A percentile compares a stretch with the other conserved stretches of the same genome.
Conservation (phyloP, 2,329 filamentous ascomycete genomes). For the Neofusicoccum umdonicola region DNA sequence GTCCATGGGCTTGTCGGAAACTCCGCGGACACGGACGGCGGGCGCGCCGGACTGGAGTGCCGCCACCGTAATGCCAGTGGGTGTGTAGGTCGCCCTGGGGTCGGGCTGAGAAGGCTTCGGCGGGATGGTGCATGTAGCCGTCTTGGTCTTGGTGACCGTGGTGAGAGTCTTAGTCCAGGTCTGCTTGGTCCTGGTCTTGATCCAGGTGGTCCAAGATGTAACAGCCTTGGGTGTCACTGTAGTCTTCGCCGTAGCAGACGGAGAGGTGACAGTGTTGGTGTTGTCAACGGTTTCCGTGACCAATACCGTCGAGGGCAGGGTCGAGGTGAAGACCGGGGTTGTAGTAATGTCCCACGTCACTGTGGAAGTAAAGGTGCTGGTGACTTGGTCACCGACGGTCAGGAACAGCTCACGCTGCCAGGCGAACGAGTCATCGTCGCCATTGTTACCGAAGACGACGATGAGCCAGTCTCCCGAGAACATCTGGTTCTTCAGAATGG, state of each 20-base stretch:
- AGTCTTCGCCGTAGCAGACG: slow-evolving; percentile 33
- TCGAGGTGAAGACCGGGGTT: slow-evolving; percentile 28
- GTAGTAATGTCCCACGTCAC: slow-evolving; percentile 32
- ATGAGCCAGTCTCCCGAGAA: slow-evolving; percentile 45
- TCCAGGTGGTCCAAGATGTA: slow-evolving; percentile 30
- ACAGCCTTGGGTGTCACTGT: slow-evolving; percentile 31
- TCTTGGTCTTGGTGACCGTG: slow-evolving; percentile 35
- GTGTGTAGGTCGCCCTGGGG: slow-evolving; percentile 35
- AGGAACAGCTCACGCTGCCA: slow-evolving; percentile 43
- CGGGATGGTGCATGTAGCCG: slow-evolving; percentile 38
- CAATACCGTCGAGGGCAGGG: slow-evolving; percentile 25
- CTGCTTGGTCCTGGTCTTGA: slow-evolving; percentile 21
- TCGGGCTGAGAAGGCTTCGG: slow-evolving; percentile 31
- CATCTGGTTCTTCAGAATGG: slow-evolving; percentile 43
- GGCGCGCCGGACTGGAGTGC: not conserved
- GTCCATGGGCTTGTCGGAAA: slow-evolving; percentile 4
- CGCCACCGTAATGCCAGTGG: slow-evolving; percentile 33
- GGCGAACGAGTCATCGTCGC: slow-evolving; percentile 43
- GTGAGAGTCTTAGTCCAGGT: slow-evolving; percentile 27
- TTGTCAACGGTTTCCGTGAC: slow-evolving; percentile 29
- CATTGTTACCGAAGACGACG: slow-evolving; percentile 47
- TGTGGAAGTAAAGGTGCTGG: slow-evolving; percentile 33
- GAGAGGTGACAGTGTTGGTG: slow-evolving; percentile 30
- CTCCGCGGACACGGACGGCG: not conserved
- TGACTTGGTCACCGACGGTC: slow-evolving; percentile 30